phyloP scores from a whole-genome alignment of 306 rosid genomes.

The Carpinus fangiana region DNA sequence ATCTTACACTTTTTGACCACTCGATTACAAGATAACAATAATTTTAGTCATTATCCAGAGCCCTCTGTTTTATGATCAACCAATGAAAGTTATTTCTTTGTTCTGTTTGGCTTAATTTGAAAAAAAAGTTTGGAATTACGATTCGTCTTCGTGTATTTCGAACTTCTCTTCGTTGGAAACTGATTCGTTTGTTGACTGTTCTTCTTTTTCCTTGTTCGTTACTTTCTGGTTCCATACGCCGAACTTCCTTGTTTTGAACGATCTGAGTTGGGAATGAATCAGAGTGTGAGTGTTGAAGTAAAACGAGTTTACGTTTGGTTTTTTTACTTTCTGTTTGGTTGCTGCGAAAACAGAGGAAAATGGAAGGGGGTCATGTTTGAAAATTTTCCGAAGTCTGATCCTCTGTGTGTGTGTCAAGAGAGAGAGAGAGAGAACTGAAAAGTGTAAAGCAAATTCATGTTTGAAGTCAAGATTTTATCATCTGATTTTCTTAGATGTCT shows the following conservation, averaged over 20 bases:
- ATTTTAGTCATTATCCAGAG: no score
- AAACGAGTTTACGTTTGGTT: background rate
- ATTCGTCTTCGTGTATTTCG: background rate
- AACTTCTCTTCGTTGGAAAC: background rate
- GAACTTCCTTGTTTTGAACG: background rate
- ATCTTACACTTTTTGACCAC: constrained; percentile 86
- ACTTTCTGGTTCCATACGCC: background rate
- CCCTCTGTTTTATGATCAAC: background rate
- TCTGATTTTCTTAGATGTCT: constrained; percentile 6
- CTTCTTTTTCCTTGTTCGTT: background rate
- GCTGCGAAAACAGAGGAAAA: constrained; percentile 25
- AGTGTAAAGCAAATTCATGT: background rate
- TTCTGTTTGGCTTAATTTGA: background rate
- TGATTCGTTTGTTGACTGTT: constrained; percentile 18
- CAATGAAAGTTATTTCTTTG: background rate
- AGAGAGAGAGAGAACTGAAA: background rate
- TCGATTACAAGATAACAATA: constrained; percentile 16
- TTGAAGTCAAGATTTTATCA: constrained; percentile 7
- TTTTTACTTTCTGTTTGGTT: constrained; percentile 20
- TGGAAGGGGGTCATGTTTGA: constrained; percentile 4
- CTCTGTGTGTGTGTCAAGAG: background rate
- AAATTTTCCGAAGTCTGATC: background rate
- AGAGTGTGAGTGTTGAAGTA: background rate
- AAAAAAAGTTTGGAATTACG: background rate
- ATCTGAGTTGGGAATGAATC: background rate